Base-by-base conservation (phyloP, 495 filamentous ascomycete genomes). In the Neurospora hispaniola region DNA sequence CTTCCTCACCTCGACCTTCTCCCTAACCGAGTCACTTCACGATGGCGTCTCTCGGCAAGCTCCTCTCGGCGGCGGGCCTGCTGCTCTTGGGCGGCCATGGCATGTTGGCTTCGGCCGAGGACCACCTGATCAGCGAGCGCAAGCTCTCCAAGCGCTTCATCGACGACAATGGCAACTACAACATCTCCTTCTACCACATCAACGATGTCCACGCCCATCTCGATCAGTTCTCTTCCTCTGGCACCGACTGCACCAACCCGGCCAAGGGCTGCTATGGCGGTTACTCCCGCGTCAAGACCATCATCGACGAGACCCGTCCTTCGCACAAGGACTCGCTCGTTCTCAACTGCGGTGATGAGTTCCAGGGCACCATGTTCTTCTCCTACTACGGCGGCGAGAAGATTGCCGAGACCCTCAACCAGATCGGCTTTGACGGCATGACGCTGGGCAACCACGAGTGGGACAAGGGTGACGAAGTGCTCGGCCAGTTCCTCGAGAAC, bases 191-290 rank as follows among this genome's bases (percentile, higher is more conserved):
- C 78, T 90, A 88, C 76, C 88, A 89, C 76, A 80, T 89, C 79
- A 90, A 90, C 76, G 88, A 89, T 75, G 88, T 90, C 1, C 88
- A 90, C 74, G 84, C 87, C 41, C 87, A 88, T 74, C 81, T 90
- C 9, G 88, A 89, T 74, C 75, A 89, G 77, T 89, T 87, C 76
- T 80, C 84, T 11, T 80, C 83, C 35, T 85, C 85, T 0, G 88
- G 88, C 35, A 83, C 86, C 10, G 86, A 89, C 74, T 89, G 88
- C 78, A 82, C 82, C 1, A 72, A 80, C 35, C 83, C 85, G 1
- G 77, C 81, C 35, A 79, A 80, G 44, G 88, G 87, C 8, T 89
- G 88, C 74, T 88, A 81, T 72, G 88, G 88, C n/a, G 88, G 88
- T 2, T 89, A 90, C 72, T 80, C 88, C 2, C 84, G 88, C 35